Evolutionary conservation across 768 basidiomycete species (phyloP), one percentile per base, ranked within the genome.

Genomic region (Terana coerulea): DNA sequence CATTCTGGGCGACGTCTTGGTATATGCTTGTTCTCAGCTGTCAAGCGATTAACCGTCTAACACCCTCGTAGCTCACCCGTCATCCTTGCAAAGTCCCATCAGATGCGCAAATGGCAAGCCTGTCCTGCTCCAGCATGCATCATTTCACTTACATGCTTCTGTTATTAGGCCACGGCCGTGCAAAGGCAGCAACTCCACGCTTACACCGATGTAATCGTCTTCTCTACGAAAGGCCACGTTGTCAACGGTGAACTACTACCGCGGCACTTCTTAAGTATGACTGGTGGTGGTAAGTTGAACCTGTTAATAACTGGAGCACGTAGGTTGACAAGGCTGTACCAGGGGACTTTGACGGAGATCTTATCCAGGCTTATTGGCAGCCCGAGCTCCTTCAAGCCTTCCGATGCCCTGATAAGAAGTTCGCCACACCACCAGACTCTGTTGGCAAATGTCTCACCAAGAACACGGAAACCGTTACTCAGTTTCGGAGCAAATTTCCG

Each of bases 301-400:
- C 1, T 2, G n/a, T 5, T 7, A 10, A n/a, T n/a, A n/a, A n/a
- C n/a, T n/a, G n/a, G n/a, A n/a, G n/a, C n/a, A n/a, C n/a, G n/a
- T n/a, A n/a, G n/a, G n/a, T n/a, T 15, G 22, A 48, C 43, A 10
- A 19, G 12, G 3, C 40, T 47, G 33, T n/a, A 4, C 47, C 36
- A 81, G 84, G 85, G 19, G 86, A 88, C 54, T 86, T 86, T 55
- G 86, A 88, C 56, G 86, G 86, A 1, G 86, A 86, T 53, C 81
- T 75, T 15, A 77, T 75, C 3, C 64, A 74, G 6, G 75, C 78
- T 1, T 80, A 83, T 28, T 86, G 80, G 77, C 72, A 84, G 25
- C 77, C 78, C 0, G 62, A 69, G 14, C 70, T 88, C 19, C 83
- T 88, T 11, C 37, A 65, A 3, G 45, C 58, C 1, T 90, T 90